Evolutionary conservation across 2,329 filamentous ascomycete genomes (phyloP).

Genomic region (Esteya vermicola): DNA sequence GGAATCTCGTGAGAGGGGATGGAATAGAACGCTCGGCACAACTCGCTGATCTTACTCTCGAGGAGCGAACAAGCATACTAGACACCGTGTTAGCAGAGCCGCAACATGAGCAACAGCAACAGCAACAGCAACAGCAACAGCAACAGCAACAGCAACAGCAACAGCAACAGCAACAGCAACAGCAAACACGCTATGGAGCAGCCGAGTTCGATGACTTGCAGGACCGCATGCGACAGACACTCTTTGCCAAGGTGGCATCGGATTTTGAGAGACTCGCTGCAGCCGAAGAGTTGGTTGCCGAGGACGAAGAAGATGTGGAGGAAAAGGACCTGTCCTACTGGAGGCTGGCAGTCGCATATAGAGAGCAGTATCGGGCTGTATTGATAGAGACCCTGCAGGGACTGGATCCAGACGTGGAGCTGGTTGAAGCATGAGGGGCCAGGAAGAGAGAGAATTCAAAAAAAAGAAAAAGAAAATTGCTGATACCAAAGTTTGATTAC

Average conservation of each 20-base stretch:
- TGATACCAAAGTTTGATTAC: no score
- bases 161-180: no score
- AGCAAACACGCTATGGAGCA: no score
- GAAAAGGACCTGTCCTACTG: no score
- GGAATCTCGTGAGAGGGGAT: no score
- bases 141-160: no score
- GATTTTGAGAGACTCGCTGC: conserved; percentile 29
- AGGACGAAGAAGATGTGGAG: conserved; percentile 15
- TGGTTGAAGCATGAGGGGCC: not conserved
- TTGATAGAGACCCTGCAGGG: conserved; percentile 22
- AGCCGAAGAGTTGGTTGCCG: conserved; percentile 28
- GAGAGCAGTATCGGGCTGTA: conserved; percentile 31
- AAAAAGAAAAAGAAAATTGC: no score
- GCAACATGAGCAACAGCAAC: no score
- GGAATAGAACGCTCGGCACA: no score
- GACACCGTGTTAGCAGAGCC: conserved; percentile 15
- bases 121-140: no score
- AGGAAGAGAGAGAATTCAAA: no score
- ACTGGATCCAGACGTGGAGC: not conserved
- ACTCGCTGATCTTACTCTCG: no score
- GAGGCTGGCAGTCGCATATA: conserved; percentile 32
- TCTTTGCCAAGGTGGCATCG: conserved; percentile 23
- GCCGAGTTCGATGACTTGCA: conserved; percentile 22
- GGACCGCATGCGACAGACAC: conserved; percentile 16
- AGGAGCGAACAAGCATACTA: conserved; percentile 5